Base-by-base conservation (phyloP, 345 rosid species). In the Euphorbia pulcherrima region DNA sequence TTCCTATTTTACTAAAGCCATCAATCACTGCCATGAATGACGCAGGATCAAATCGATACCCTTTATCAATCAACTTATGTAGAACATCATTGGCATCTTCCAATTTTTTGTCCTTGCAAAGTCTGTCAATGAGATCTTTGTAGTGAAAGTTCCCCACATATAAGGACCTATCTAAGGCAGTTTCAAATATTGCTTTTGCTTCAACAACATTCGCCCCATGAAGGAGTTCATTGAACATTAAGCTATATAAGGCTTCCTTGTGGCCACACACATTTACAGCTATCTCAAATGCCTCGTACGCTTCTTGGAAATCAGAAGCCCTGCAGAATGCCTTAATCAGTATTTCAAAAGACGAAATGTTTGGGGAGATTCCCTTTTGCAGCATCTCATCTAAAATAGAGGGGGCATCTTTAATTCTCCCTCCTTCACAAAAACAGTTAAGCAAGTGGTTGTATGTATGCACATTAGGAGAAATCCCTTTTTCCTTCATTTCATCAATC, bases 401-500 rank as follows among this genome's bases (percentile, higher is more conserved):
- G 47, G 83, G 84, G 53, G 97, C 90, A 68, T 91, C 97, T 77
- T 87, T 83, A 35, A 87, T 77, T 83, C 86, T 89, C 53, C 83
- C 96, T 65, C 79, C 87, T 78, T 86, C 90, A 74, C 97, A 91
- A 17, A 89, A 89, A 81, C 85, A 89, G 56, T 77, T 82, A 59
- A 94, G 87, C 62, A 92, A 73, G 62, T 78, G 84, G 71, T 94
- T 91, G 72, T 85, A 94, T 73, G 95, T 94, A 74, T 64, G 79
- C 35, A 88, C 87, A 82, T 88, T 71, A 71, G 99, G 99, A 72
- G 86, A 82, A 74, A 91, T 71, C 39, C 93, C 96, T 65, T 81
- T 85, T 81, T 94, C 99, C 77, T 56, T 88, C 99, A 91, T 94
- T 84, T 94, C 99, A 83, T 94, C 85, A 76, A 94, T 79, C 75